Evolutionary conservation across 805 yeast species (phyloP), one percentile per base, ranked within the genome.

Genomic region (Yarrowia divulgata): DNA sequence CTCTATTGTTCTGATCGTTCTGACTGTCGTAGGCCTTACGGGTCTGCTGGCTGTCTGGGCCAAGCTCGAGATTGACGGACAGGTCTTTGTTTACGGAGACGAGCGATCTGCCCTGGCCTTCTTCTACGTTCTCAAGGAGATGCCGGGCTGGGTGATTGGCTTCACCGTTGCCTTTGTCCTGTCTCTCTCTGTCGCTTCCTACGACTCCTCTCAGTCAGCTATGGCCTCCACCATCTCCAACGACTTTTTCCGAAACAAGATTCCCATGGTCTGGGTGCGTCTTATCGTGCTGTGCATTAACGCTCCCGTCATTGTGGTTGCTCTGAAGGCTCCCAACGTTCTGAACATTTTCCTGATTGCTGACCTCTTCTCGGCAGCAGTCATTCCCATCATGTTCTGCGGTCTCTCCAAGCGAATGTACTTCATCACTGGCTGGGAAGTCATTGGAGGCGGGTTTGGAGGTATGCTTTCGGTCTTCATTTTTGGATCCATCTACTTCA

Each of bases 11-110:
- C 85, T 89, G 69, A 81, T 83, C 14, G 82, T 92, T 70, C 86
- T 89, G 71, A 85, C 90, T 0, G 82, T 92, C 60, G 87, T 89
- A 54, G 98, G 98, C 23, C 81, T 87, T 64, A 85, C 97, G 1
- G 98, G 98, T 12, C 83, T 93, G 71, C 77, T 93, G 62, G 97
- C 97, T 3, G 97, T 91, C 19, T 93, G 98, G 98, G 86, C 93
- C 0, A 94, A 94, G 1, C 77, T 88, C 70, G 80, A 79, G 39
- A 85, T 79, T 3, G 82, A 84, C 46, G 90, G 95, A 1, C 82
- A 83, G 55, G 43, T 32, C n/a, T 63, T 63, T 63, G 68, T 63
- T 3, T 63, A 63, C 35, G 57, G 57, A 29, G 68, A 63, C 39
- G 68, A 63, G 29, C 35, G 68, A 19, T 63, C 68, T 23, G 45